Percentiles rank a stretch among this genome's conserved stretches.
phyloP scores from a whole-genome alignment of 139 green algal genomes.

The Eudorina sp. region DNA sequence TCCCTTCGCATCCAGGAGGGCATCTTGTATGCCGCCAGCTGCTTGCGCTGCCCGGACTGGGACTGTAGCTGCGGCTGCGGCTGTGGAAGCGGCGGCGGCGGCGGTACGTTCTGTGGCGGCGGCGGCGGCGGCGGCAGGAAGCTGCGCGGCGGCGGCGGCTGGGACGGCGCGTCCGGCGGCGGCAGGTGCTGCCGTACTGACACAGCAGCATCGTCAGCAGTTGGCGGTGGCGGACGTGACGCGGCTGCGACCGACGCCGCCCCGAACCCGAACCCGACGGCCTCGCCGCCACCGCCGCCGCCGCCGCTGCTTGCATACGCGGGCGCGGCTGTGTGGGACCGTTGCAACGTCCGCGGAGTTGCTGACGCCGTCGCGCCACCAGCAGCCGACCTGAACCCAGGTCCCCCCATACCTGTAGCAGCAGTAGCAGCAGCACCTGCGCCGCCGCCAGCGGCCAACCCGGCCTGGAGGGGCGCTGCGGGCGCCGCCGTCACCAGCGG shows the following conservation, averaged over 20 bases:
- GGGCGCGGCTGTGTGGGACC: background rate
- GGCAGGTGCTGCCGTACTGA: background rate
- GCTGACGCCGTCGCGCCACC: too few relatives aligned
- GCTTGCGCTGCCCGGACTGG: background rate
- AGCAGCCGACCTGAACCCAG: too few relatives aligned
- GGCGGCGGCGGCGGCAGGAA: background rate
- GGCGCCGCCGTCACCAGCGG: background rate
- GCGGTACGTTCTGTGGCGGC: background rate
- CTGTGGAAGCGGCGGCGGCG: background rate
- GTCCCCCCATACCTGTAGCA: too few relatives aligned
- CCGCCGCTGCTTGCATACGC: background rate
- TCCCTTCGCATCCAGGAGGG: slow-evolving; percentile 30
- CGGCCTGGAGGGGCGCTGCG: too few relatives aligned
- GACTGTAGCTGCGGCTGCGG: slow-evolving; percentile 9
- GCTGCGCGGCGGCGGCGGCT: background rate
- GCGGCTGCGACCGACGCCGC: background rate
- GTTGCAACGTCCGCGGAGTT: background rate
- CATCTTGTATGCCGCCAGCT: slow-evolving; percentile 14
- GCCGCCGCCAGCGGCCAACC: background rate
- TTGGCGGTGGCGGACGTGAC: too few relatives aligned
- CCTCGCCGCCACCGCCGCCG: background rate
- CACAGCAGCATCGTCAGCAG: background rate
- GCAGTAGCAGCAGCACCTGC: background rate
- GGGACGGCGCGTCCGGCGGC: background rate
- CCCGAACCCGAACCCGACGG: too few relatives aligned